Percentiles rank a stretch among this genome's conserved stretches.
These are phyloP conservation scores for Diaporthe citriasiana DNA, from an alignment of 2,329 filamentous ascomycete genomes.

Conservation along the genomic window DNA sequence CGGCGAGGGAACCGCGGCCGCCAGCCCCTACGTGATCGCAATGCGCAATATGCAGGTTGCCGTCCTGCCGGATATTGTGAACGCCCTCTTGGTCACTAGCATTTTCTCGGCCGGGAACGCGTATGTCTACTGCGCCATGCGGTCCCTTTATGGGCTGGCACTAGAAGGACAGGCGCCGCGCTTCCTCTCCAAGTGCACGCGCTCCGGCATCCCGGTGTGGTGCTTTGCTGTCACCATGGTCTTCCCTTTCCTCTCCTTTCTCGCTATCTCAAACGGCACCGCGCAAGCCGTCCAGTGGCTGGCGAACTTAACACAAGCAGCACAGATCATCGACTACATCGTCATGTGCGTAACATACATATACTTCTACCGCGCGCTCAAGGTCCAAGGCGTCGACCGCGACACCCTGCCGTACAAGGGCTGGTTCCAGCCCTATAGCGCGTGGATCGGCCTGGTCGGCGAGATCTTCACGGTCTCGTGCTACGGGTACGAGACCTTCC, in stretches of 20 bases:
- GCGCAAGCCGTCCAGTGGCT: constrained; percentile 59
- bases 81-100: constrained; percentile 58
- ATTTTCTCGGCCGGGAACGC: constrained; percentile 44
- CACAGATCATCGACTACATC: constrained; percentile 74
- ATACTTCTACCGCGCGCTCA: constrained; percentile 42
- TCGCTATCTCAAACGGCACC: constrained; percentile 42
- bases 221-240: constrained; percentile 68
- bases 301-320: constrained; percentile 69
- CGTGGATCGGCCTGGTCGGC: constrained; percentile 60
- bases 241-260: constrained; percentile 60
- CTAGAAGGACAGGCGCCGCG: constrained; percentile 41
- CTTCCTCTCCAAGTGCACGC: constrained; percentile 70
- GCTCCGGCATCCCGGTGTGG: constrained; percentile 72
- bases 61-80: constrained; percentile 70
- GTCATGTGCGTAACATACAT: constrained; percentile 50
- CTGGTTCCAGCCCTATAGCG: constrained; percentile 72
- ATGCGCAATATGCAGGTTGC: constrained; percentile 68
- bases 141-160: constrained; percentile 42
- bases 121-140: constrained; percentile 42
- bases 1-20: constrained; percentile 61
- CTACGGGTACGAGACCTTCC: constrained; percentile 66
- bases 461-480: constrained; percentile 61
- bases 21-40: constrained; percentile 74
- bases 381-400: constrained; percentile 52
- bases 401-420: constrained; percentile 70